phyloP scores from a whole-genome alignment of 805 yeast species.

The Brettanomyces naardenensis region DNA sequence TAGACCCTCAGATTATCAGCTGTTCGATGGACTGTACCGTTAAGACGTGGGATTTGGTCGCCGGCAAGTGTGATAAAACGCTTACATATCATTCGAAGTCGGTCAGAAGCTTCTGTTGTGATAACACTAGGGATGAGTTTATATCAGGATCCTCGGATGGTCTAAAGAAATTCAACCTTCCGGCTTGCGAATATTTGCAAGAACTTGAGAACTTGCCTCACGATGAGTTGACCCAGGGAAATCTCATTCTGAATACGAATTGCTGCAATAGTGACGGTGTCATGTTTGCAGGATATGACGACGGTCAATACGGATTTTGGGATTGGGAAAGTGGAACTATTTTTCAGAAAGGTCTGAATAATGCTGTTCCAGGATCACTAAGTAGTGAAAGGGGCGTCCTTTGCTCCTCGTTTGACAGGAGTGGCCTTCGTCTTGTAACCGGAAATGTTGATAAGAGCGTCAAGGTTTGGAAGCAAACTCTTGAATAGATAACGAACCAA shows the following conservation, averaged over 20 bases:
- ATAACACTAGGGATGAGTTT: conserved; percentile 66
- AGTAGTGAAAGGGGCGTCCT: conserved; percentile 62
- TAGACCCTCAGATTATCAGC: conserved; percentile 81
- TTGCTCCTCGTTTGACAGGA: conserved; percentile 65
- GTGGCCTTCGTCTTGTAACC: conserved; percentile 75
- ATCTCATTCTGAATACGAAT: conserved; percentile 58
- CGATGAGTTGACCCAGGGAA: conserved; percentile 26
- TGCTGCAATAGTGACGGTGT: conserved; percentile 53
- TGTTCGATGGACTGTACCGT: conserved; percentile 82
- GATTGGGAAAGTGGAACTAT: conserved; percentile 69
- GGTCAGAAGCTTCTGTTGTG: conserved; percentile 69
- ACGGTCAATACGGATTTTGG: conserved; percentile 69
- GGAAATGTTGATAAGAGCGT: conserved; percentile 89
- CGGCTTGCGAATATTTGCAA: conserved; percentile 63
- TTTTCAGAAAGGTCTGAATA: conserved; percentile 46
- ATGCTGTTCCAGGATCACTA: conserved; percentile 62
- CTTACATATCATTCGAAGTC: conserved; percentile 82
- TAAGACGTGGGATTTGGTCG: conserved; percentile 82
- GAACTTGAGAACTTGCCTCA: conserved; percentile 24
- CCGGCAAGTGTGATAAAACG: conserved; percentile 62
- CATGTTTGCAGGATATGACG: conserved; percentile 75
- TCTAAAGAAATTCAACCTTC: conserved; percentile 75
- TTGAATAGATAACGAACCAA: neutral
- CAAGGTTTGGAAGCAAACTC: conserved; percentile 49
- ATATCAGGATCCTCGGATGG: conserved; percentile 78